Conservation (phyloP, 2,329 filamentous ascomycete genomes). For the Colletotrichum tofieldiae region DNA sequence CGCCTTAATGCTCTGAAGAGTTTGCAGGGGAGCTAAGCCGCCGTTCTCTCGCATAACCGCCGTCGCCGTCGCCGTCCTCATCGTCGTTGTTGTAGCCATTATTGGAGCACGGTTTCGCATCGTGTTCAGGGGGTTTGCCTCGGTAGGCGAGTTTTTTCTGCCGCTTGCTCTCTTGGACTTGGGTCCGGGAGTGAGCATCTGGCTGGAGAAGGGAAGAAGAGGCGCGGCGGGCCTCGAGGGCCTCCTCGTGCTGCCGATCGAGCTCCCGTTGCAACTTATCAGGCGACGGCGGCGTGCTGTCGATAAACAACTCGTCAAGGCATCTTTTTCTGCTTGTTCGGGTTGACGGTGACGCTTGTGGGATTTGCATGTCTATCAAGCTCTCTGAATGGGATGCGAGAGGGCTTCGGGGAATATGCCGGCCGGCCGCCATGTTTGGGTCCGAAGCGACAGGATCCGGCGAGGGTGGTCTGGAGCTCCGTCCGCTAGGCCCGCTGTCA, state of each 20-base stretch:
- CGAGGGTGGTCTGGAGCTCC: constrained; percentile 33
- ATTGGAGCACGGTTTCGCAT: not conserved
- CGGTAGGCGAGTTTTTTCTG: constrained; percentile 21
- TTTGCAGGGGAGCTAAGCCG: constrained; percentile 1
- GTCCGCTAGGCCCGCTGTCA: constrained; percentile 33
- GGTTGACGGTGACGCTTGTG: constrained; percentile 11
- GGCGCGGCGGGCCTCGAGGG: not conserved
- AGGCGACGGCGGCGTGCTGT: constrained; percentile 30
- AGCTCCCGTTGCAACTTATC: constrained; percentile 38
- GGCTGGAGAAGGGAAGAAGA: not conserved
- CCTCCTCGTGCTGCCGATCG: constrained; percentile 36
- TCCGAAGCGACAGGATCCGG: constrained; percentile 24
- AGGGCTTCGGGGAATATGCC: constrained; percentile 26
- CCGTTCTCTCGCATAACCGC: not conserved
- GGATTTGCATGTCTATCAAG: constrained; percentile 36
- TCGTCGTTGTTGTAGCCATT: not conserved
- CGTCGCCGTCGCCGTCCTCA: not conserved
- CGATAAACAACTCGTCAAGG: constrained; percentile 31
- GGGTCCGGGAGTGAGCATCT: not conserved
- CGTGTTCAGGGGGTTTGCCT: constrained; percentile 13
- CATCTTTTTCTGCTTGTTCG: constrained; percentile 21
- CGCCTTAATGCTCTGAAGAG: constrained; percentile 15
- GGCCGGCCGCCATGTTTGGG: constrained; percentile 12
- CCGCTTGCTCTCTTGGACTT: constrained; percentile 21
- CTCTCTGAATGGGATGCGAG: constrained; percentile 25